These are phyloP conservation scores for Lizanozyma gosingica DNA, from an alignment of 1,139 yeast species.

Conservation along the genomic window DNA sequence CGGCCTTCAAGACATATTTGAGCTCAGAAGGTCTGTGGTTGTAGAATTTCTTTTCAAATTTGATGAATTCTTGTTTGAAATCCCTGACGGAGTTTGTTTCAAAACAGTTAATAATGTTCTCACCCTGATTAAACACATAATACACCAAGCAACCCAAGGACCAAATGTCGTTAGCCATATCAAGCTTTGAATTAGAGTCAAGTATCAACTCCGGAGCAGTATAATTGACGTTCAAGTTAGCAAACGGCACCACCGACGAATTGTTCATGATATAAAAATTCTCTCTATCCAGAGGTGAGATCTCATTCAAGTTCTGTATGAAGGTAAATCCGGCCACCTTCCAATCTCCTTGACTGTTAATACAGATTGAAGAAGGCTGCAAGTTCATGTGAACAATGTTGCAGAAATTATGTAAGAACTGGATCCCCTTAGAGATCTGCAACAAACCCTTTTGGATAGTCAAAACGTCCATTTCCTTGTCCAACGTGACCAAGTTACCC, in stretches of 20 bases:
- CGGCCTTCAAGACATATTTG: constrained; percentile 34
- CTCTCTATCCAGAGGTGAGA: constrained; percentile 38
- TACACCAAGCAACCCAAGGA: constrained; percentile 69
- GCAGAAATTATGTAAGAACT: constrained; percentile 73
- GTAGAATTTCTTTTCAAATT: constrained; percentile 33
- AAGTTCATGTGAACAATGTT: constrained; percentile 70
- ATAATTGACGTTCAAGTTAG: constrained; percentile 64
- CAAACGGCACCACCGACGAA: constrained; percentile 72
- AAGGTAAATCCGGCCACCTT: constrained; percentile 73
- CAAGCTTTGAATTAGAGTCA: constrained; percentile 43
- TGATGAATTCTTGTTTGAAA: constrained; percentile 38
- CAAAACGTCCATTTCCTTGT: constrained; percentile 48
- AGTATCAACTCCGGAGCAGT: constrained; percentile 68
- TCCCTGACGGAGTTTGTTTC: constrained; percentile 40
- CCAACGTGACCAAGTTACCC: constrained; percentile 47
- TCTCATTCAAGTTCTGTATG: constrained; percentile 44
- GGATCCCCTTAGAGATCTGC: constrained; percentile 69
- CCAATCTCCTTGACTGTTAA: constrained; percentile 91
- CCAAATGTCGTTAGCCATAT: constrained; percentile 72
- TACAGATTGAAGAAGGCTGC: constrained; percentile 67
- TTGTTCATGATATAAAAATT: constrained; percentile 54
- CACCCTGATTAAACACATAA: constrained; percentile 49
- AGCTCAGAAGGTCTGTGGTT: constrained; percentile 38
- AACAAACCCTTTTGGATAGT: constrained; percentile 79
- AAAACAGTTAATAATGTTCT: constrained; percentile 37